Evolutionary conservation across 208 protist genomes (phyloP), one percentile per base, ranked within the genome.

Genomic region (Herpetomonas samuelpessoai): DNA sequence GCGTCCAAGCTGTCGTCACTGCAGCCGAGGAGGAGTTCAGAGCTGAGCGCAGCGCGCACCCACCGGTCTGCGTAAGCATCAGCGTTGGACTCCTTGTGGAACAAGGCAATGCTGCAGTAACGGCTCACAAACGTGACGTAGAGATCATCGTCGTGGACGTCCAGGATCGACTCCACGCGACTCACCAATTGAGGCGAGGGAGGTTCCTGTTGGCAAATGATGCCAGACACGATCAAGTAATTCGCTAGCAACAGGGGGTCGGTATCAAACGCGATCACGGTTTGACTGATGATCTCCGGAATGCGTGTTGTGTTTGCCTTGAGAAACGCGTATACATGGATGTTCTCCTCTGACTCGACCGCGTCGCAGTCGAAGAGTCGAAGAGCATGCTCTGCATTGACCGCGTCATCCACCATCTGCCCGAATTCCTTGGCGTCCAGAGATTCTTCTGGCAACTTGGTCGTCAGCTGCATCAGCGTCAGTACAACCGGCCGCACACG

Each of bases 161-260:
- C 49, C 0, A 95, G 65, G 2, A 59, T 49, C 6, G 24, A 27
- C 29, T 76, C 59, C 19, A 88, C 69, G 12, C 56, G 56, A 7
- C 76, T 51, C 16, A 65, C 30, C 38, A 95, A 59, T 1, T 45
- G 9, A 12, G 24, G 26, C 3, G 78, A 70, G 1, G 86, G 39
- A 4, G 65, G 49, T 12, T 61, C 57, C 29, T 75, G 61, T 16
- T 81, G 82, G 56, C 62, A 60, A 22, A 86, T 65, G 19, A 92
- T 72, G 14, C 81, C 83, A 29, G 80, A 80, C 25, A 83, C 71
- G 0, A 81, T 48, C 1, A 92, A 63, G 48, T 92, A 91, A 48
- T 95, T 95, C 14, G 80, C 81, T 3, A 91, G 71, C 16, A 91
- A 60, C n/a, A 95, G 70, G 2, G 76, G 68, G 48, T 82, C 79